A percentile compares a stretch with the other conserved stretches of the same genome.
Evolutionary conservation across 148 eudicot species (phyloP).

Genomic region (Linanthus parryae): DNA sequence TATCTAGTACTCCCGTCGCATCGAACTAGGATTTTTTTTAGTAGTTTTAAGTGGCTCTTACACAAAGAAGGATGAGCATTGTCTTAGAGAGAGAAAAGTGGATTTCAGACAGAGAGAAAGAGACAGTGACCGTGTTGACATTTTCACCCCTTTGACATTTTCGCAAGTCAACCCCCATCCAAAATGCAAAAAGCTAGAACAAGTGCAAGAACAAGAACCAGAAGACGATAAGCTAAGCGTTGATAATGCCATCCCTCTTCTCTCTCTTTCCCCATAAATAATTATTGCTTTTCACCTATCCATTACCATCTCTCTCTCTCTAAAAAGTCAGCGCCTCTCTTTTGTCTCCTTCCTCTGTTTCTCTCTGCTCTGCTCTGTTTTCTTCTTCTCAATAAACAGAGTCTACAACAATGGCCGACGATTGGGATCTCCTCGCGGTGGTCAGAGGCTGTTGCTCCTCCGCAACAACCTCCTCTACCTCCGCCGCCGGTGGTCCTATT

Average conservation of each 20-base stretch:
- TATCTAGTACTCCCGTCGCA: too few species aligned
- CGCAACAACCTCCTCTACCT: background rate
- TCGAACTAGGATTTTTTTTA: too few species aligned
- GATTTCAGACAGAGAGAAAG: too few species aligned
- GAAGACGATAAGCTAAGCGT: background rate
- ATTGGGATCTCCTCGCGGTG: conserved; percentile 87
- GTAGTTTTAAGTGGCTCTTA: too few species aligned
- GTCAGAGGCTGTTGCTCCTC: conserved; percentile 44
- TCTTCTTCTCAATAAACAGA: background rate
- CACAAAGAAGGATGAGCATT: too few species aligned
- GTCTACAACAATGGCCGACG: conserved; percentile 34
- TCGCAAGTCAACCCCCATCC: too few species aligned
- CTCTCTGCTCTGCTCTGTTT: conserved; percentile 2
- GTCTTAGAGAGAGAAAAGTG: too few species aligned
- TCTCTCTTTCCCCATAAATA: conserved; percentile 28
- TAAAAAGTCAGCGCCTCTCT: conserved; percentile 14
- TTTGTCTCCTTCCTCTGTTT: conserved; percentile 9
- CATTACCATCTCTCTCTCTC: conserved; percentile 17
- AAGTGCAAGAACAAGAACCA: background rate
- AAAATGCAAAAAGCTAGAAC: too few species aligned
- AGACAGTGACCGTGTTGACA: too few species aligned
- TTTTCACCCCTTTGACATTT: too few species aligned
- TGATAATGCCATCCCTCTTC: conserved; percentile 2
- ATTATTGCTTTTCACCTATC: conserved; percentile 10
- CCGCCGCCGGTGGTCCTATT: conserved; percentile 30